These are phyloP conservation scores for Hypoxylon rubiginosum DNA, from an alignment of 2,329 filamentous ascomycete species.

Conservation along the genomic window DNA sequence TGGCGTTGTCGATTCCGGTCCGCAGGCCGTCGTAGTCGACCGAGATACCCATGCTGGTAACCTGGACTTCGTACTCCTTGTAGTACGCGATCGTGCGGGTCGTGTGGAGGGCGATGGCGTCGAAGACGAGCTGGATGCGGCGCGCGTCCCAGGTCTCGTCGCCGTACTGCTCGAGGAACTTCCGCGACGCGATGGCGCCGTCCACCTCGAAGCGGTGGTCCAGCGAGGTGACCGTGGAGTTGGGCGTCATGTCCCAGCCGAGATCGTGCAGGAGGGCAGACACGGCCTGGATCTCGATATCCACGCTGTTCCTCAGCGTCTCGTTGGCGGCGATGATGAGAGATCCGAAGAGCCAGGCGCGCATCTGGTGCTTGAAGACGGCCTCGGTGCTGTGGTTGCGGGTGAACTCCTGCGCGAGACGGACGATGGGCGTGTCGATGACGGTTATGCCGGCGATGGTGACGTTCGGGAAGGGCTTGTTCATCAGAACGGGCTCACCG, in stretches of 20 bases:
- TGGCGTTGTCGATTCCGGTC: constrained; percentile 35
- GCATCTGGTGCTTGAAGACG: constrained; percentile 45
- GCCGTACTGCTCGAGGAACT: constrained; percentile 43
- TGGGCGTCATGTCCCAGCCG: constrained; percentile 45
- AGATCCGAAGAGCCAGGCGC: constrained; percentile 45
- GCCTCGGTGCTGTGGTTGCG: constrained; percentile 40
- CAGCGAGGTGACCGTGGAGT: constrained; percentile 33
- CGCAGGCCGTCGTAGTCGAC: constrained; percentile 42
- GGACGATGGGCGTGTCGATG: constrained; percentile 46
- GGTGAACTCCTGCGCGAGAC: constrained; percentile 33
- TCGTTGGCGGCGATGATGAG: constrained; percentile 42
- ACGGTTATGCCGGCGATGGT: constrained; percentile 44
- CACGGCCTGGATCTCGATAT: constrained; percentile 46
- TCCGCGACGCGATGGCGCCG: constrained; percentile 45
- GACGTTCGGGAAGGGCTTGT: constrained; percentile 38
- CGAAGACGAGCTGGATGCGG: constrained; percentile 44
- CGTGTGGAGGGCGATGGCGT: constrained; percentile 47
- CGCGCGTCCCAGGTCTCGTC: constrained; percentile 39
- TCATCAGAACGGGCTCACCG: constrained; percentile 22
- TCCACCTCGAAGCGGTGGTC: constrained; percentile 50
- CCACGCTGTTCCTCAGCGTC: constrained; percentile 40
- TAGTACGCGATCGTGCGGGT: constrained; percentile 45
- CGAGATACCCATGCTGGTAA: constrained; percentile 43
- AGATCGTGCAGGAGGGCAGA: constrained; percentile 45
- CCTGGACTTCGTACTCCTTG: constrained; percentile 41